phyloP scores from a whole-genome alignment of 352 stramenopile genomes.

The Phytopythium aichiense region DNA sequence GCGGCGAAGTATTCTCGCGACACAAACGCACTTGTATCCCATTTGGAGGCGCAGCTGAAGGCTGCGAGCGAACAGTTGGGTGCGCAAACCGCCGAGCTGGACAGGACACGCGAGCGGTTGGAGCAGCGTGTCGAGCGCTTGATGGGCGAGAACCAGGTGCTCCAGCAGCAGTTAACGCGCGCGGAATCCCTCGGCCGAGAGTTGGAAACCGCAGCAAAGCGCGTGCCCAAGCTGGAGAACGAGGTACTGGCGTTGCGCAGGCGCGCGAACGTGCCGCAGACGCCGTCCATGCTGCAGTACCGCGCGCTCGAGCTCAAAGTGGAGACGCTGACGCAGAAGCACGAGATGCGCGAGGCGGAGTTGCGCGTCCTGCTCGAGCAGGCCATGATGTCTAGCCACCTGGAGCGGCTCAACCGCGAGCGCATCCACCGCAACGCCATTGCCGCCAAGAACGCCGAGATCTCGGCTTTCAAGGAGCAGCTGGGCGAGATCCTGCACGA shows the following conservation, averaged over 20 bases:
- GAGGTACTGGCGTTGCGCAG: conserved; percentile 39
- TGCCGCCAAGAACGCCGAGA: conserved; percentile 74
- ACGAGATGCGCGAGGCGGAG: conserved; percentile 68
- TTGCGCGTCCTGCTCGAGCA: conserved; percentile 68
- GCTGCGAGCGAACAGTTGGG: conserved; percentile 11
- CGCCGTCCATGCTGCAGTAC: conserved; percentile 80
- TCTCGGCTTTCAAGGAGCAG: conserved; percentile 70
- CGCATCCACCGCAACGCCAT: conserved; percentile 53
- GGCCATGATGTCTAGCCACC: conserved; percentile 53
- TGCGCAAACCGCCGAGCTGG: conserved; percentile 21
- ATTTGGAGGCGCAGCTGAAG: neutral
- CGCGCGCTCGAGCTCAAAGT: conserved; percentile 68
- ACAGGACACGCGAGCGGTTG: conserved; percentile 14
- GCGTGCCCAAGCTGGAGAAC: conserved; percentile 44
- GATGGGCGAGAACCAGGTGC: conserved; percentile 29
- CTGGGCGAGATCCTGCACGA: conserved; percentile 65
- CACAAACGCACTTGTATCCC: too few species aligned
- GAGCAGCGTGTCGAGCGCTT: conserved; percentile 21
- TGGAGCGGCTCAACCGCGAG: conserved; percentile 60
- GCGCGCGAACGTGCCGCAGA: conserved; percentile 50
- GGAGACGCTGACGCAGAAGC: conserved; percentile 71
- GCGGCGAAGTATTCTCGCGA: neutral
- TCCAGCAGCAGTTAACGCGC: conserved; percentile 21
- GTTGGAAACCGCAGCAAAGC: conserved; percentile 25
- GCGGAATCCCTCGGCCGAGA: conserved; percentile 24